phyloP scores from a whole-genome alignment of 768 basidiomycete genomes.

The Daedalea quercina region DNA sequence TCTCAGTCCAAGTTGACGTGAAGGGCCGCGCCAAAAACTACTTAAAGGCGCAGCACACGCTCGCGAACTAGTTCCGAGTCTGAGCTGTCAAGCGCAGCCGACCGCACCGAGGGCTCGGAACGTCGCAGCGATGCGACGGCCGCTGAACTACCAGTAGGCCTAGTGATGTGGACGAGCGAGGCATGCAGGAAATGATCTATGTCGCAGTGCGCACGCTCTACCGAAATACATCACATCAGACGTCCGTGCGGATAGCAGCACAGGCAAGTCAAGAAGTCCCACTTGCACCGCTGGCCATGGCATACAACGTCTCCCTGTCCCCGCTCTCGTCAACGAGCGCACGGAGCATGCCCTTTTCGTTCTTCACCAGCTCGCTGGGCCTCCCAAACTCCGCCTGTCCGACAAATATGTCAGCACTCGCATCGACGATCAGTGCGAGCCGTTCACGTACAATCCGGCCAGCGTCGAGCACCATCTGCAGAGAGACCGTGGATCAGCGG shows the following conservation, averaged over 20 bases:
- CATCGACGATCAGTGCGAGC: background rate
- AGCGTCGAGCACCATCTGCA: constrained; percentile 36
- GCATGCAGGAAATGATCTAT: background rate
- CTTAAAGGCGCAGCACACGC: too few species aligned
- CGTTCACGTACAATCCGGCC: constrained; percentile 31
- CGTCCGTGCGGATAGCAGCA: background rate
- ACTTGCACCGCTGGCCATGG: constrained; percentile 15
- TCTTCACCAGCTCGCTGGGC: constrained; percentile 33
- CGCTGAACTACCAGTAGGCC: too few species aligned
- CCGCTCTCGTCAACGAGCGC: constrained; percentile 34
- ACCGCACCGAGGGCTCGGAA: too few species aligned
- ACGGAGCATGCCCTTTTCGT: constrained; percentile 27
- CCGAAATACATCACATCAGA: background rate
- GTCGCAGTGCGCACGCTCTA: too few species aligned
- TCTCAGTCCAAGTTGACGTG: too few species aligned
- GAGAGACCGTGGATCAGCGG: background rate
- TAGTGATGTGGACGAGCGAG: too few species aligned
- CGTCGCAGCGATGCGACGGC: too few species aligned
- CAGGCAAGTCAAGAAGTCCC: background rate
- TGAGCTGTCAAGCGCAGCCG: too few species aligned
- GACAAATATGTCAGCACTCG: background rate
- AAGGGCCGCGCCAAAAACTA: too few species aligned
- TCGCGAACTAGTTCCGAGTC: too few species aligned
- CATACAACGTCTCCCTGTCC: constrained; percentile 29
- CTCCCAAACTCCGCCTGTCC: constrained; percentile 39